Base-by-base conservation (phyloP, 352 stramenopile species). In the Hyaloperonospora arabidopsidis region DNA sequence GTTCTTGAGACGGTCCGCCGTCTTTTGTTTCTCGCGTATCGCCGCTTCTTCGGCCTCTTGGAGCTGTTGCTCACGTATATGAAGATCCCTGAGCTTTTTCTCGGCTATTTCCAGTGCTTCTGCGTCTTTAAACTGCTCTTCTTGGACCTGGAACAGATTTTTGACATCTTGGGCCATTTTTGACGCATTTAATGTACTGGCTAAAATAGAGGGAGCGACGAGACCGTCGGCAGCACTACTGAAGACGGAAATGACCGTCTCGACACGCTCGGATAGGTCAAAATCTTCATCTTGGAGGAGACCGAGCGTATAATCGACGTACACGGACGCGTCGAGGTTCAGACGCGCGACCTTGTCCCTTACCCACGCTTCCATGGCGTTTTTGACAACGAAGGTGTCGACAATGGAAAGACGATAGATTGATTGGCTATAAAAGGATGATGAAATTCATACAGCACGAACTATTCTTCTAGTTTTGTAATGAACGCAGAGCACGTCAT, bases 211-310 rank as follows among this genome's bases (percentile, higher is more conserved):
- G 32, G 76, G 65, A 15, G 57, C 53, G 17, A 74, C 74, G 22
- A 86, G 56, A 1, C 75, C 79, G 25, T 88, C 75, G 0, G 68
- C 72, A 3, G 79, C 79, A 32, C 73, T 69, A 0, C 67, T 58
- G 57, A 92, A 86, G 36, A 92, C 74, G 35, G 66, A 67, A 22
- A 78, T 65, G 17, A 88, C 70, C 55, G 68, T 89, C 58, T 70
- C 52, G 18, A 89, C 77, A 47, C 79, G 79, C 62, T 89, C 82
- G 15, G 68, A 65, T n/a, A 92, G 45, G 23, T 79, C 65, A 65
- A 75, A 74, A 54, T 92, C 79, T 18, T 86, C 74, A 58, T 92
- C 79, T 54, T 79, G 67, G 7, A 92, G 54, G 47, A 89, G 79
- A 32, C 82, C 68, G 25, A 65, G 58, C 11, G 70, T 79, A 38